Percentiles rank a stretch among this genome's conserved stretches.
Evolutionary conservation across 2,329 filamentous ascomycete species (phyloP).

Genomic region (Madurella mycetomatis): DNA sequence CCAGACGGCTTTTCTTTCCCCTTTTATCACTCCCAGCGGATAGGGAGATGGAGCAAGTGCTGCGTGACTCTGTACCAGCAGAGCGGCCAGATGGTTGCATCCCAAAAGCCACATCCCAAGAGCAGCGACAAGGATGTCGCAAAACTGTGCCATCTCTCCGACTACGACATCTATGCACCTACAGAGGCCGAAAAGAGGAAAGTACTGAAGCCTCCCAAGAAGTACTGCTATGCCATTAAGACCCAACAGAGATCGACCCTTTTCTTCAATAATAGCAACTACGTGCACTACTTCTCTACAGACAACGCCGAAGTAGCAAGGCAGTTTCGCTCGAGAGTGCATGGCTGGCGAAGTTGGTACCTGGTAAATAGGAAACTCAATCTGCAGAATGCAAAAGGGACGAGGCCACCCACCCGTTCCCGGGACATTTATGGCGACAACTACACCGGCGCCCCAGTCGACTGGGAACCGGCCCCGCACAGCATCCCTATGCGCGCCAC

Average conservation of each 20-base stretch:
- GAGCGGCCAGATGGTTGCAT: constrained; percentile 66
- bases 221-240: constrained; percentile 81
- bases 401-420: constrained; percentile 28
- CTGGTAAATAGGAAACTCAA: constrained; percentile 64
- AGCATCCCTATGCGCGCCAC: too few relatives aligned
- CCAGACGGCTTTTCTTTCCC: constrained; percentile 65
- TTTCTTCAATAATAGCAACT: constrained; percentile 78
- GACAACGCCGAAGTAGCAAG: constrained; percentile 64
- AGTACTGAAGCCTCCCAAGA: constrained; percentile 77
- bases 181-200: constrained; percentile 64
- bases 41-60: constrained; percentile 85
- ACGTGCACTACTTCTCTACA: constrained; percentile 86
- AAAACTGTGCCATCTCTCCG: constrained; percentile 77
- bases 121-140: constrained; percentile 60
- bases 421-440: neutral
- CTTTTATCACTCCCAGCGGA: constrained; percentile 75
- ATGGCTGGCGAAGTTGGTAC: constrained; percentile 89
- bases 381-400: constrained; percentile 30
- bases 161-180: constrained; percentile 87
- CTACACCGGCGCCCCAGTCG: constrained; percentile 35
- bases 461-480: constrained; percentile 31
- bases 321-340: constrained; percentile 67
- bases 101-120: constrained; percentile 64
- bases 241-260: constrained; percentile 84
- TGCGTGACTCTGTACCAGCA: constrained; percentile 64